Percentiles rank a stretch among this genome's conserved stretches.
These are phyloP conservation scores for Botryotinia calthae DNA, from an alignment of 2,329 filamentous ascomycete genomes.

Conservation along the genomic window DNA sequence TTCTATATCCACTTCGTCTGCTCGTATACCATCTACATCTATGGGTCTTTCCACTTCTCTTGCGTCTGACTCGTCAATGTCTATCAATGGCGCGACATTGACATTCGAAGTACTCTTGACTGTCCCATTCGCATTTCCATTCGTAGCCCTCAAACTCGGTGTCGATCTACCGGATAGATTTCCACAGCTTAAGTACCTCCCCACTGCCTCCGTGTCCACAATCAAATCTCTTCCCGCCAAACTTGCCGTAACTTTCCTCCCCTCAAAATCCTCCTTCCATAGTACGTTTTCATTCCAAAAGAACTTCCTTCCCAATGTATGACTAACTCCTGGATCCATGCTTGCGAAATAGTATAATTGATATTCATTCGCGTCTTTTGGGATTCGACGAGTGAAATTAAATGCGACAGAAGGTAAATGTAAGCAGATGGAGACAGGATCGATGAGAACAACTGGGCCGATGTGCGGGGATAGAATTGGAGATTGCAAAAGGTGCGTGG, in stretches of 20 bases:
- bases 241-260: constrained; percentile 46
- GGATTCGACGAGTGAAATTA: constrained; percentile 53
- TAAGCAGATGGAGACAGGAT: constrained; percentile 58
- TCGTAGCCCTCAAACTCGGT: constrained; percentile 30
- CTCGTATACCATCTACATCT: neutral
- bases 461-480: constrained; percentile 44
- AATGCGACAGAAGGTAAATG: constrained; percentile 62
- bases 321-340: constrained; percentile 56
- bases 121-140: constrained; percentile 17
- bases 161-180: constrained; percentile 16
- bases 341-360: constrained; percentile 60
- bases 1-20: constrained; percentile 22
- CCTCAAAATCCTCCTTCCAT: constrained; percentile 55
- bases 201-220: constrained; percentile 52
- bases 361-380: constrained; percentile 53
- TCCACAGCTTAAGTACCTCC: constrained; percentile 47
- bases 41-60: neutral
- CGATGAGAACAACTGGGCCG: constrained; percentile 52
- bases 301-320: constrained; percentile 56
- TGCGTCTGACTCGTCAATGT: neutral
- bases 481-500: constrained; percentile 53
- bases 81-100: neutral
- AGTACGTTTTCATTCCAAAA: constrained; percentile 61
- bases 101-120: neutral
- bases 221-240: constrained; percentile 54